Evolutionary conservation across 257 asterid genomes (phyloP).

Genomic region (Misopates orontium): DNA sequence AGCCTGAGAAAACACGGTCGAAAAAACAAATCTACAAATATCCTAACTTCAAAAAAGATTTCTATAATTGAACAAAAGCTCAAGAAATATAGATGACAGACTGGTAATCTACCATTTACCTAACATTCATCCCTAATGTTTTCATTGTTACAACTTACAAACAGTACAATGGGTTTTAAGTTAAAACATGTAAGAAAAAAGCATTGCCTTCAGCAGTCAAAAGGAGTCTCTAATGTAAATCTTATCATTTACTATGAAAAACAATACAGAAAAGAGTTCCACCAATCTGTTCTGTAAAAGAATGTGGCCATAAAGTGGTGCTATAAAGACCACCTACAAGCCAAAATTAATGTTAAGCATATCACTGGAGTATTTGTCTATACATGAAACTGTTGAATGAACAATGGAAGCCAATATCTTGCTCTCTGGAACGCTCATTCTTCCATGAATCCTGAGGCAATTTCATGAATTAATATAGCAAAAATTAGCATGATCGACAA

Average conservation of each 20-base stretch:
- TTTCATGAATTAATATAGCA: background rate
- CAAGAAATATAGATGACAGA: too few species aligned
- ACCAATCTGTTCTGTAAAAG: constrained; percentile 5
- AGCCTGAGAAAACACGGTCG: too few species aligned
- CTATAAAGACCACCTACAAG: background rate
- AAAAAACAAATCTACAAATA: too few species aligned
- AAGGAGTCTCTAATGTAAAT: background rate
- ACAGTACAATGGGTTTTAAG: too few species aligned
- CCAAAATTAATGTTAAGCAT: constrained; percentile 26
- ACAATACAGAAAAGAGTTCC: background rate
- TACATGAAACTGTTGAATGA: constrained; percentile 3
- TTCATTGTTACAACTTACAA: too few species aligned
- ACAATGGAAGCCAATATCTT: background rate
- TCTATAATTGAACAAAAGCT: too few species aligned
- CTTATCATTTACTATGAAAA: background rate
- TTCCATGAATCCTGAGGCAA: background rate
- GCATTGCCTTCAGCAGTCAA: too few species aligned
- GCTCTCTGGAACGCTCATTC: constrained; percentile 16
- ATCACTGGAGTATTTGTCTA: constrained; percentile 5
- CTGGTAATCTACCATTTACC: too few species aligned
- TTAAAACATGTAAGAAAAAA: too few species aligned
- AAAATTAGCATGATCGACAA: background rate
- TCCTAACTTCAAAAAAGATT: too few species aligned
- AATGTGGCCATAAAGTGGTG: constrained; percentile 23
- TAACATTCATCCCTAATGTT: too few species aligned